These are phyloP conservation scores for Vitellaria paradoxa DNA, from an alignment of 179 eudicot species.

Conservation along the genomic window DNA sequence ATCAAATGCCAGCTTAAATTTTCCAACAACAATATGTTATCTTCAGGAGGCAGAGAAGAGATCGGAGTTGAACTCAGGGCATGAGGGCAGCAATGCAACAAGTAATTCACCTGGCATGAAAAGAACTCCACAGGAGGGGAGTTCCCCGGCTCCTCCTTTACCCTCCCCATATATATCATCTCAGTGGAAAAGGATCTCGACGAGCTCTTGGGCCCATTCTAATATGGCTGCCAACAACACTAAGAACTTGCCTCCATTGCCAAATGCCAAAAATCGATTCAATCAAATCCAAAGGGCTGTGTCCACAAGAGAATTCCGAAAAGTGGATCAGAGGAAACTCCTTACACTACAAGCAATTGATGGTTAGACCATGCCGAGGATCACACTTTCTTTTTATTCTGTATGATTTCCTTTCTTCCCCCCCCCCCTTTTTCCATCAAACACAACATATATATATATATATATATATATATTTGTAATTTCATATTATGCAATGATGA, in stretches of 20 bases:
- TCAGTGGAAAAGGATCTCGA: background rate
- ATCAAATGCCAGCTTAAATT: no score
- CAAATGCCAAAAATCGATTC: slow-evolving; percentile 21
- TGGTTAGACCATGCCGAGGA: slow-evolving; percentile 7
- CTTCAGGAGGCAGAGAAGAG: slow-evolving; percentile 27
- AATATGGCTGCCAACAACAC: slow-evolving; percentile 23
- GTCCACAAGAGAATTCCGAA: slow-evolving; percentile 36
- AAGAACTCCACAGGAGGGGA: slow-evolving; percentile 10
- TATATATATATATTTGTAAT: background rate
- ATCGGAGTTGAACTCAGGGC: slow-evolving; percentile 6
- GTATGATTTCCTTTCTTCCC: background rate
- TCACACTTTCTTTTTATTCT: background rate
- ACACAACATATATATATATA: background rate
- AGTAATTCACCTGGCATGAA: slow-evolving; percentile 19
- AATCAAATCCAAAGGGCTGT: slow-evolving; percentile 29
- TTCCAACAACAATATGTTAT: background rate
- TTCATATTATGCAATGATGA: background rate
- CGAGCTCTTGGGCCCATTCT: slow-evolving; percentile 21
- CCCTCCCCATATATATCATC: background rate
- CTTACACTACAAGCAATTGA: slow-evolving; percentile 13
- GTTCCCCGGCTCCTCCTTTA: background rate
- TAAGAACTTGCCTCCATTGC: slow-evolving; percentile 33
- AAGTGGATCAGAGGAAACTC: slow-evolving; percentile 16
- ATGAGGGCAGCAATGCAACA: slow-evolving; percentile 21
- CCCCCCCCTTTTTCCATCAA: no score